These are phyloP conservation scores for Paecilomyces sp. DNA, from an alignment of 2,329 filamentous ascomycete species.

Conservation along the genomic window DNA sequence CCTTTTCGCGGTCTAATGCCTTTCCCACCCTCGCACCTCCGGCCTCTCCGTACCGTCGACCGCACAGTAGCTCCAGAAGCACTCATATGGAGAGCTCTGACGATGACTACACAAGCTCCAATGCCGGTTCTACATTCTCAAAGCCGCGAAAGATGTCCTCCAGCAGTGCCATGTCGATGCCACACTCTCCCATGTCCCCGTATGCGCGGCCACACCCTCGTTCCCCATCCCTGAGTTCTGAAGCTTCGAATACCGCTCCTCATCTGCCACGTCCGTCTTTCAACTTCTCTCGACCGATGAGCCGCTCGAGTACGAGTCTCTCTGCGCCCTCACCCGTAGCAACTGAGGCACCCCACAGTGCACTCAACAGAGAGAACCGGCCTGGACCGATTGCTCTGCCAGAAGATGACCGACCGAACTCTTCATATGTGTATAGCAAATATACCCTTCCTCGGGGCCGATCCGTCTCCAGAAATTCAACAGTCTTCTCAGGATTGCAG, in stretches of 20 bases:
- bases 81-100: slow-evolving; percentile 57
- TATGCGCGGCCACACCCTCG: slow-evolving; percentile 57
- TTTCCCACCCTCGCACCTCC: slow-evolving; percentile 39
- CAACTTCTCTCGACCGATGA: slow-evolving; percentile 90
- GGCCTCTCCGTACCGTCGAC: slow-evolving; percentile 35
- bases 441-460: slow-evolving; percentile 79
- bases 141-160: slow-evolving; percentile 70
- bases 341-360: slow-evolving; percentile 22
- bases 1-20: slow-evolving; percentile 29
- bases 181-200: slow-evolving; percentile 59
- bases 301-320: slow-evolving; percentile 42
- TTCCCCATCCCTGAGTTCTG: slow-evolving; percentile 79
- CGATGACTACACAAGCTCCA: slow-evolving; percentile 59
- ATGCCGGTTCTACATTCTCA: slow-evolving; percentile 55
- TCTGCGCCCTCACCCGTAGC: slow-evolving; percentile 24
- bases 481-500: slow-evolving; percentile 50
- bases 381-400: slow-evolving; percentile 27
- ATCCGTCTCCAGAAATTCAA: slow-evolving; percentile 61
- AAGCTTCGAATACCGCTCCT: slow-evolving; percentile 58
- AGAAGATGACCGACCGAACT: slow-evolving; percentile 39
- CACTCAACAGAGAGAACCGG: slow-evolving; percentile 14
- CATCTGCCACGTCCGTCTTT: slow-evolving; percentile 66
- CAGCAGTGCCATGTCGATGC: slow-evolving; percentile 56
- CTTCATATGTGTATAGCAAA: slow-evolving; percentile 81
- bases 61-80: slow-evolving; percentile 49